Conservation (phyloP, 345 rosid genomes). For the Erodium maritimum region DNA sequence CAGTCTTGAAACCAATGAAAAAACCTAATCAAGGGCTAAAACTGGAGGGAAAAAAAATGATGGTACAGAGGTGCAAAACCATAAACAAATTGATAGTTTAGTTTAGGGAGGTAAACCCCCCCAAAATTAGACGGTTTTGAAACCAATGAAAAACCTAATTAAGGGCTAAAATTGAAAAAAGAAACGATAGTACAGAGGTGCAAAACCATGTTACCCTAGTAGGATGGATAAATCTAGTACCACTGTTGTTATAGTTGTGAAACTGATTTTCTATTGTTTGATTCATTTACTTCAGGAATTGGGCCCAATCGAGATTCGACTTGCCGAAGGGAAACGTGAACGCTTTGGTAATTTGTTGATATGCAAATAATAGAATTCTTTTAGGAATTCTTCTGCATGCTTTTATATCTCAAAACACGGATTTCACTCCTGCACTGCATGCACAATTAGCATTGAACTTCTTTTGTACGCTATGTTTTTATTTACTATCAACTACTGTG, state of each 20-base stretch:
- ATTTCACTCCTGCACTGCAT: background rate
- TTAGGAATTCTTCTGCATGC: slow-evolving; percentile 1
- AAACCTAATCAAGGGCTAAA: too few species aligned
- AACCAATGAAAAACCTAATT: too few species aligned
- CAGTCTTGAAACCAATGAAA: too few species aligned
- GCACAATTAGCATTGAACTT: background rate
- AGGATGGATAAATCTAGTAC: background rate
- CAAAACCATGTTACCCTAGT: background rate
- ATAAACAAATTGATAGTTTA: too few species aligned
- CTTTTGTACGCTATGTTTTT: background rate
- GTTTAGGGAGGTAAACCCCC: too few species aligned
- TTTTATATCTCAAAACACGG: background rate
- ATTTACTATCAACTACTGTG: slow-evolving; percentile 1
- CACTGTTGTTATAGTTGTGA: slow-evolving; percentile 3
- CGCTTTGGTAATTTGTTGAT: slow-evolving; percentile 27
- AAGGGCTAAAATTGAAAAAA: too few species aligned
- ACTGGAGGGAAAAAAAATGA: too few species aligned
- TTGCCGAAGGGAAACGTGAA: slow-evolving; percentile 67
- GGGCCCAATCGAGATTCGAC: slow-evolving; percentile 52
- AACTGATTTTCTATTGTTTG: slow-evolving; percentile 5
- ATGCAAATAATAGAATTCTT: background rate
- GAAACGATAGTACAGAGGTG: too few species aligned
- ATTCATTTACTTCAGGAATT: slow-evolving; percentile 8
- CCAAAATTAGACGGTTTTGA: too few species aligned
- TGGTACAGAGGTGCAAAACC: too few species aligned